Base-by-base conservation (phyloP, 345 rosid genomes). In the Gossypium anomalum region DNA sequence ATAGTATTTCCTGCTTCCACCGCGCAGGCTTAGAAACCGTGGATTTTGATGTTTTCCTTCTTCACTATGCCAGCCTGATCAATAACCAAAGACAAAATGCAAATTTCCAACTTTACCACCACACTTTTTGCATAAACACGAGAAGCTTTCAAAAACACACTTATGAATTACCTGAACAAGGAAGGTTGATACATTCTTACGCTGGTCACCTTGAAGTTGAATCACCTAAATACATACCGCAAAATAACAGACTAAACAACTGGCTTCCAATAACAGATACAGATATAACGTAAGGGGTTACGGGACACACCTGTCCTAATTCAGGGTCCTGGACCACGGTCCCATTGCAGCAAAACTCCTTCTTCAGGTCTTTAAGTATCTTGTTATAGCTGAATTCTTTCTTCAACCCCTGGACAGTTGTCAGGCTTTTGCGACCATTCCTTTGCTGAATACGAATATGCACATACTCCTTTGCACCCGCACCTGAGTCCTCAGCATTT, bases 31-130 rank as follows among this genome's bases (percentile, higher is more conserved):
- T 78, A 94, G 79, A 94, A 94, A 83, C 98, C 98, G 82, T 94
- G 98, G 76, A 94, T 90, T 86, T 94, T 94, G 83, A 94, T 94
- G 72, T 86, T 89, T 2, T 94, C 97, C 91, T 92, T 92, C 91
- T 94, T 94, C 89, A 92, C 98, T 64, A 94, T 87, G 29, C 92
- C 93, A 75, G 95, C 97, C 95, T 92, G 87, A 56, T 58, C 17
- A 65, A 34, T 49, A 34, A 4, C 41, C 41, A 10, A 52, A 11
- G 11, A 22, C 29, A 8, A 29, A 58, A 23, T 22, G 25, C 11
- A 29, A 2, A 9, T 23, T 10, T 74, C 58, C 7, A 49, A 53
- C 48, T 44, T 16, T 34, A 34, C 34, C 43, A 22, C 7, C 16
- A 19, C 44, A 60, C 47, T 9, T 53, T 53, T 17, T 20, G 58